These are phyloP conservation scores for Saturnispora serradocipensis DNA, from an alignment of 805 yeast genomes.

Conservation along the genomic window DNA sequence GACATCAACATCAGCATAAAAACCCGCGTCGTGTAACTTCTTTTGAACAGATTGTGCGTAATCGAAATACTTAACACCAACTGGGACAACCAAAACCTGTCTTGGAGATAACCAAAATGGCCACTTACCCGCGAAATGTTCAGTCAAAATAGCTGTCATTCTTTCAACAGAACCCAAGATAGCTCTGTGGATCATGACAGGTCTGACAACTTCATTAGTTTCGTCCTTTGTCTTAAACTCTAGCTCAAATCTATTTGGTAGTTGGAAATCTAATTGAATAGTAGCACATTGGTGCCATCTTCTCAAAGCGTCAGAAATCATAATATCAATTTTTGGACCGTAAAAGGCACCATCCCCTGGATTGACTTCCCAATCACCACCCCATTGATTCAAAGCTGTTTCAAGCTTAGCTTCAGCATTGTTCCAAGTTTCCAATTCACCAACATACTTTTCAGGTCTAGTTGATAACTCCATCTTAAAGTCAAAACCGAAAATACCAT, in stretches of 20 bases:
- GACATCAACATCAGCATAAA: conserved; percentile 88
- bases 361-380: conserved; percentile 88
- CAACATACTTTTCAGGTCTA: conserved; percentile 93
- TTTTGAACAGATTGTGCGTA: conserved; percentile 81
- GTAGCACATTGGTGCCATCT: conserved; percentile 99
- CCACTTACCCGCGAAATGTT: conserved; percentile 99
- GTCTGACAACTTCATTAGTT: conserved; percentile 59
- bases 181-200: conserved; percentile 99
- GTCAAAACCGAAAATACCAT: conserved; percentile 89
- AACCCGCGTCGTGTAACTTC: conserved; percentile 58
- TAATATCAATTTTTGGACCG: conserved; percentile 93
- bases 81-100: conserved; percentile 93
- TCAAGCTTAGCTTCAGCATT: conserved; percentile 80
- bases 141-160: conserved; percentile 97
- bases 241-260: conserved; percentile 87
- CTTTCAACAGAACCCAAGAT: conserved; percentile 97
- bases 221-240: conserved; percentile 70
- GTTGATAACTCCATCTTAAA: conserved; percentile 96
- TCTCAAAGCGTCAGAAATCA: conserved; percentile 86
- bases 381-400: conserved; percentile 73
- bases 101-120: conserved; percentile 99
- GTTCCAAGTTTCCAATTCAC: conserved; percentile 92
- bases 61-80: conserved; percentile 85
- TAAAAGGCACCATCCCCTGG: conserved; percentile 97
- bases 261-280: conserved; percentile 96